Conservation (phyloP, 495 filamentous ascomycete genomes). For the Saxophila tyrrhenica region DNA sequence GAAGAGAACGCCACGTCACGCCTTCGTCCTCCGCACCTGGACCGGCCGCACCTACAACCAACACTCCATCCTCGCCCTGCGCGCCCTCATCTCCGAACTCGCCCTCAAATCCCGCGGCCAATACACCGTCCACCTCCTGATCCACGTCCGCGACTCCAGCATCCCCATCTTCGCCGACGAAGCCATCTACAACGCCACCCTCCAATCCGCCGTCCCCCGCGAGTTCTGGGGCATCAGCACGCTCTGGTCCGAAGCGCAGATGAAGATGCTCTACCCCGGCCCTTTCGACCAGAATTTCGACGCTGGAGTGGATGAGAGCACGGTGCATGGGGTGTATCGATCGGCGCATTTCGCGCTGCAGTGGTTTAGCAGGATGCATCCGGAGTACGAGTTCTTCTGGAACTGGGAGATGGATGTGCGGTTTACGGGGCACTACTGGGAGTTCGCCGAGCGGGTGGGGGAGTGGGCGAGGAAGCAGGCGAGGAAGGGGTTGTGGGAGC, state of each 20-base stretch:
- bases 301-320: constrained; percentile 25
- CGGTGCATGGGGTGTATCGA: constrained; percentile 32
- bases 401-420: constrained; percentile 53
- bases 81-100: constrained; percentile 46
- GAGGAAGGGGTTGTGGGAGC: constrained; percentile 41
- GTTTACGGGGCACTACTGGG: constrained; percentile 45
- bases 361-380: constrained; percentile 45
- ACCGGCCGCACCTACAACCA: constrained; percentile 29
- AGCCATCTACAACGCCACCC: constrained; percentile 38
- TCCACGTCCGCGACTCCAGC: constrained; percentile 45
- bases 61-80: constrained; percentile 34
- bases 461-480: constrained; percentile 44
- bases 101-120: constrained; percentile 44
- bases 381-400: constrained; percentile 51
- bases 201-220: constrained; percentile 40
- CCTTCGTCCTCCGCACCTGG: constrained; percentile 33
- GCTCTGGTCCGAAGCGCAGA: constrained; percentile 42
- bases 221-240: constrained; percentile 46
- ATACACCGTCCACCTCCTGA: constrained; percentile 47
- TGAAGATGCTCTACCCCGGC: constrained; percentile 36
- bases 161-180: constrained; percentile 42
- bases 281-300: constrained; percentile 31
- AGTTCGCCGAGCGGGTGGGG: constrained; percentile 37
- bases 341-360: constrained; percentile 38
- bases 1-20: constrained; percentile 27